Base-by-base conservation (phyloP, 495 filamentous ascomycete species). In the Penicillium cataractarum region DNA sequence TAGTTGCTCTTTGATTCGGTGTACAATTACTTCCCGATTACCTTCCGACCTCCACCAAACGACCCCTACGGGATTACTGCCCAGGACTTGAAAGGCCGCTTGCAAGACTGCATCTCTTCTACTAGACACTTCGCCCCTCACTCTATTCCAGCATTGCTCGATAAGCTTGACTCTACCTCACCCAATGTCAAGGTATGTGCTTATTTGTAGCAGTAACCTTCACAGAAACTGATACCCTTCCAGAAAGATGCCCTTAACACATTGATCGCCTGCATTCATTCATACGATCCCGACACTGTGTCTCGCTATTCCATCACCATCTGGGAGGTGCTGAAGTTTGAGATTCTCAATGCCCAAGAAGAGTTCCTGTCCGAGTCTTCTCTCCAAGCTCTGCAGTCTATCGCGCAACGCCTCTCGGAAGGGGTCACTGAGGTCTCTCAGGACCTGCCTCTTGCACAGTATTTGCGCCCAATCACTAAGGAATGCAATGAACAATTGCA, bases 21-120 rank as follows among this genome's bases (percentile, higher is more conserved):
- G 17, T 92, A 90, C 69, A 90, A 90, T 63, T 92, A 92, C 72
- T 92, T 92, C 68, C 89, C 89, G 0, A 91, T 92, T 57, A 90
- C 89, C 0, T 92, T 91, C 72, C 81, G 84, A 64, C 89, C 89
- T 22, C 89, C 89, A 0, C 89, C 89, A 9, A 87, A 90, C 59
- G 89, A 92, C 66, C 89, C 89, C 5, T 91, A 90, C 48, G 85
- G 87, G 6, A 90, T 92, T 59, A 90, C 89, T 29, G 83, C 89
- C 5, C 88, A 92, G 71, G 85, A 92, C 62, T 71, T 92, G 50
- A 92, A 92, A 62, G 78, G 80, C 42, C 82, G 89, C 22, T 73
- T 92, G n/a, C 82, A 89, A 58, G 84, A 86, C 44, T 92, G 89
- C 65, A 88, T 92, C 62, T 77, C 89, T n/a, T 83, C 89, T 15